These are phyloP conservation scores for Chlorophyllum brunneum DNA, from an alignment of 768 basidiomycete species.

Conservation along the genomic window DNA sequence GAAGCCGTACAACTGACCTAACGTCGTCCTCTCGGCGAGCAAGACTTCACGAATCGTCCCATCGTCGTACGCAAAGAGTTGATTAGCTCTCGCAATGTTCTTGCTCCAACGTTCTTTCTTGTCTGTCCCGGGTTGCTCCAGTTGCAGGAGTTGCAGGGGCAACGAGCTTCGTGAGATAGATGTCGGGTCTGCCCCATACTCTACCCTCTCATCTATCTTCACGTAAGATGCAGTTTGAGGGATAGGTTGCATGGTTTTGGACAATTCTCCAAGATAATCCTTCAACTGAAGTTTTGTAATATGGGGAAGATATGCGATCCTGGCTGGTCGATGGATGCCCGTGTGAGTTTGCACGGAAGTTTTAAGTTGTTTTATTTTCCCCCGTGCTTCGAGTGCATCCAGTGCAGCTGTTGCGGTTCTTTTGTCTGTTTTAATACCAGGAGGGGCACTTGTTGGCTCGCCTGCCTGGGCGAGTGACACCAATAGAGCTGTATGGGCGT, in stretches of 20 bases:
- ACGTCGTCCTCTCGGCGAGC: slow-evolving; percentile 63
- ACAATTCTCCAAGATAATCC: slow-evolving; percentile 53
- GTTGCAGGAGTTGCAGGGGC: slow-evolving; percentile 43
- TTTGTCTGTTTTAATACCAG: slow-evolving; percentile 68
- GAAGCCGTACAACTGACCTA: slow-evolving; percentile 75
- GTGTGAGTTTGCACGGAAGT: slow-evolving; percentile 59
- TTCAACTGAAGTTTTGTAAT: slow-evolving; percentile 50
- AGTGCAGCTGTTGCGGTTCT: slow-evolving; percentile 62
- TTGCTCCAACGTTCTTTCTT: slow-evolving; percentile 42
- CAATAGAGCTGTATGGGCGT: slow-evolving; percentile 62
- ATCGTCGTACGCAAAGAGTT: slow-evolving; percentile 52
- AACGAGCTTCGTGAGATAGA: slow-evolving; percentile 28
- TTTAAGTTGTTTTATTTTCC: slow-evolving; percentile 66
- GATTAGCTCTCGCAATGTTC: slow-evolving; percentile 41
- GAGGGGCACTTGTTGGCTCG: slow-evolving; percentile 67
- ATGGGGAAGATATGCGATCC: slow-evolving; percentile 63
- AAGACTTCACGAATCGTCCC: slow-evolving; percentile 55
- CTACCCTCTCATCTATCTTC: slow-evolving; percentile 49
- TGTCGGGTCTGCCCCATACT: slow-evolving; percentile 46
- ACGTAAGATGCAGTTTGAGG: slow-evolving; percentile 36
- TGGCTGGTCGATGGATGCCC: slow-evolving; percentile 54
- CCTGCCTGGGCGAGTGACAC: slow-evolving; percentile 52
- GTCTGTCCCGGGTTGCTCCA: slow-evolving; percentile 38
- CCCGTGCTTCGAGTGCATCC: slow-evolving; percentile 57
- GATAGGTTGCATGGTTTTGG: slow-evolving; percentile 33